Conservation (phyloP, 805 yeast species). For the Schwanniomyces occidentalis region DNA sequence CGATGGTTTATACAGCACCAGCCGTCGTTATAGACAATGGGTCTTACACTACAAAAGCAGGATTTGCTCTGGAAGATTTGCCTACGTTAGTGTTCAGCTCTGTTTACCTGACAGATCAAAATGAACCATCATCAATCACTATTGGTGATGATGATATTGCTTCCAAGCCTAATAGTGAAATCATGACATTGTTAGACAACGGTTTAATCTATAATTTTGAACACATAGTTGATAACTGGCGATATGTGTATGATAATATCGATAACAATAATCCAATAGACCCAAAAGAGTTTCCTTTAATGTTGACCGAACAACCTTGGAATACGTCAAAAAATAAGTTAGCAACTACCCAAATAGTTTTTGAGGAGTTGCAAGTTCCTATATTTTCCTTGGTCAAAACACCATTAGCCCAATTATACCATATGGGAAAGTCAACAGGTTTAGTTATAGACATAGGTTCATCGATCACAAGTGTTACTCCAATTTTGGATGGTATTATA, state of each 20-base stretch:
- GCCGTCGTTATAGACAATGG: constrained; percentile 74
- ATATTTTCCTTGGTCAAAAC: constrained; percentile 72
- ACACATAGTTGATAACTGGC: constrained; percentile 66
- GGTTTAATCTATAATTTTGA: constrained; percentile 76
- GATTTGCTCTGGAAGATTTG: constrained; percentile 62
- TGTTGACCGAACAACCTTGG: constrained; percentile 67
- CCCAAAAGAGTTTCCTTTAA: constrained; percentile 66
- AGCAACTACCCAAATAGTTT: constrained; percentile 67
- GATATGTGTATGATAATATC: constrained; percentile 55
- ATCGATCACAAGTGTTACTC: constrained; percentile 68
- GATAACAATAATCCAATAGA: constrained; percentile 42
- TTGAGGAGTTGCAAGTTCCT: constrained; percentile 74
- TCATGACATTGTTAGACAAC: constrained; percentile 60
- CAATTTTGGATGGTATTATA: constrained; percentile 73
- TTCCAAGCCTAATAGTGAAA: constrained; percentile 44
- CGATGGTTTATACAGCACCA: constrained; percentile 37
- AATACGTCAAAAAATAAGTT: constrained; percentile 57
- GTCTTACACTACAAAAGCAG: constrained; percentile 64
- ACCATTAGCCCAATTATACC: constrained; percentile 75
- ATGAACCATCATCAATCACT: constrained; percentile 23
- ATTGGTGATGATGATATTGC: constrained; percentile 52
- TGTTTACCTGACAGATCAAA: constrained; percentile 45
- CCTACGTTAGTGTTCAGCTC: constrained; percentile 63
- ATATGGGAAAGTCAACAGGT: constrained; percentile 76
- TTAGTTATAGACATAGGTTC: constrained; percentile 82